A percentile compares a stretch with the other conserved stretches of the same genome.
phyloP scores from a whole-genome alignment of 2,329 filamentous ascomycete genomes.

The Penicillium sp. region DNA sequence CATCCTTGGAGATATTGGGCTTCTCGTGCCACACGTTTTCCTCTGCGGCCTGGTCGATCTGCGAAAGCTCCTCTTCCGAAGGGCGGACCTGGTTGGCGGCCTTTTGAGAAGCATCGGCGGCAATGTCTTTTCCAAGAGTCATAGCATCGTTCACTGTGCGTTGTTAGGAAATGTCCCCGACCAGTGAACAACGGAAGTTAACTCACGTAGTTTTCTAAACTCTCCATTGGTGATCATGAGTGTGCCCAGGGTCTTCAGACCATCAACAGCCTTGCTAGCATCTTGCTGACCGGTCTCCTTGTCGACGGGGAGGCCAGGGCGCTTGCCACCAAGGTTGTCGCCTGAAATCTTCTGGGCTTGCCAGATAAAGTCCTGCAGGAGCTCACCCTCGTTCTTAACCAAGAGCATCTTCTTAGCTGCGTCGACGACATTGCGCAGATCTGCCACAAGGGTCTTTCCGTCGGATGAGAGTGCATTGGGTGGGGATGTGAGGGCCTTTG shows the following conservation, averaged over 20 bases:
- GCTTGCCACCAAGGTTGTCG: slow-evolving; percentile 52
- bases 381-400: slow-evolving; percentile 88
- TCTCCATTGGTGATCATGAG: slow-evolving; percentile 92
- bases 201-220: slow-evolving; percentile 78
- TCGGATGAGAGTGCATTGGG: slow-evolving; percentile 71
- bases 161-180: slow-evolving; percentile 13
- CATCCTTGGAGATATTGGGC: slow-evolving; percentile 64
- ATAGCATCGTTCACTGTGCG: slow-evolving; percentile 64
- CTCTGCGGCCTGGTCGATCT: slow-evolving; percentile 73
- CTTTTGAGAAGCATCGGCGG: slow-evolving; percentile 75
- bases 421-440: slow-evolving; percentile 69
- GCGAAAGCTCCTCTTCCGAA: slow-evolving; percentile 62
- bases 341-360: slow-evolving; percentile 69
- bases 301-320: slow-evolving; percentile 59
- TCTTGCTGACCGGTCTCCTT: slow-evolving; percentile 75
- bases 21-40: slow-evolving; percentile 92
- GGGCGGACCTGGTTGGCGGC: slow-evolving; percentile 68
- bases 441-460: slow-evolving; percentile 66
- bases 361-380: slow-evolving; percentile 96
- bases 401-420: slow-evolving; percentile 77
- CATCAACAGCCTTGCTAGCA: slow-evolving; percentile 71
- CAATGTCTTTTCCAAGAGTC: slow-evolving; percentile 77
- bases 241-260: slow-evolving; percentile 76
- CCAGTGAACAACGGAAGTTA: slow-evolving; percentile 9
- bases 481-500: slow-evolving; percentile 60